Evolutionary conservation across 2,329 filamentous ascomycete genomes (phyloP), one percentile per base, ranked within the genome.

Genomic region (Pseudogymnoascus sp.): DNA sequence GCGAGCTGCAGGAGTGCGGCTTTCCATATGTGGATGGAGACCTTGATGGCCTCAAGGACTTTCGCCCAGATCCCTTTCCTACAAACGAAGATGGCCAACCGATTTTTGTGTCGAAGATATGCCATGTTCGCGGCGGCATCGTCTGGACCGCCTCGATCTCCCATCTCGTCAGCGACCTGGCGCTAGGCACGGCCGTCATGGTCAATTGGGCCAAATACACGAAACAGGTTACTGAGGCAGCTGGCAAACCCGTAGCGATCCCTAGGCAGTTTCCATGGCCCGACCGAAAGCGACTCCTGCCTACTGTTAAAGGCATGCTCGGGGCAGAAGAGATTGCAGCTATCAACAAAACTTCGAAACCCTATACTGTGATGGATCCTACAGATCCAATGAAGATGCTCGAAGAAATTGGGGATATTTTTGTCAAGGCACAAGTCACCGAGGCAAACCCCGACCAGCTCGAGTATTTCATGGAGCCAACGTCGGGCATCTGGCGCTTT

Each of bases 1-100:
- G 12, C 2, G 57, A 38, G 57, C 36, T 58, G 14, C 57, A 38
- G 36, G 14, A 37, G 28, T 38, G 33, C 36, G 57, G 57, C 15
- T 58, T 36, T 36, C 57, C 57, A 14, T 58, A 36, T 28, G n/a
- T 38, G 18, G 57, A 58, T 58, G 57, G 57, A 22, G 57, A 58
- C 36, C 57, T 22, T 20, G 57, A 58, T 14, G 57, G 57, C 30
- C 57, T 58, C 18, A 58, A 9, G 18, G 57, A 36, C 9, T 38
- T 58, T 8, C 57, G 57, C 20, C 25, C 57, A 58, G 22, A 36
- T 12, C 33, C 33, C 36, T 58, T 58, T 28, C 57, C 57, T 36
- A 38, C 33, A n/a, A 38, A 9, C 36, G 33, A 58, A 38, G 36
- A 36, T 5, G 57, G 57, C 14, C 33, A 58, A 22, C 57, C 57